A percentile compares a stretch with the other conserved stretches of the same genome.
Evolutionary conservation across 768 basidiomycete species (phyloP).

Genomic region (Hygrophoropsis aurantiaca): DNA sequence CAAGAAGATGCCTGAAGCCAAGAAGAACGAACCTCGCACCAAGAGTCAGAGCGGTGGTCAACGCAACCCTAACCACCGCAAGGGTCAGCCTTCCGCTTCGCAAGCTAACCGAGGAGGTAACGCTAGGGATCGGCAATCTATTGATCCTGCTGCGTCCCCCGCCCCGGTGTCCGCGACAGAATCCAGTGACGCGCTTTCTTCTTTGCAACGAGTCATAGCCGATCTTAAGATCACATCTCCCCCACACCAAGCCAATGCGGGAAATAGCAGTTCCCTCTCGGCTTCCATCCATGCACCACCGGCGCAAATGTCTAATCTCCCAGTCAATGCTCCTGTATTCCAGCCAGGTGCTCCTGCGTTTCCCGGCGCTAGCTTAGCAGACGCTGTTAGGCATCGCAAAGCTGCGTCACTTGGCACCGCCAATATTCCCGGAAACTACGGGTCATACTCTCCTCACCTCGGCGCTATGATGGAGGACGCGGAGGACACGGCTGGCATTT

Average conservation of each 20-base stretch:
- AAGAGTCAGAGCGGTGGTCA: constrained; percentile 50
- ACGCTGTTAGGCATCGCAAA: constrained; percentile 76
- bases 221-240: constrained; percentile 88
- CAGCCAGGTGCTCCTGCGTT: constrained; percentile 66
- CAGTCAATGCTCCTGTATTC: constrained; percentile 70
- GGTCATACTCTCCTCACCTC: constrained; percentile 75
- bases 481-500: constrained; percentile 54
- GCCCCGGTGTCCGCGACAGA: constrained; percentile 55
- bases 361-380: constrained; percentile 40
- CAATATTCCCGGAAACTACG: constrained; percentile 58
- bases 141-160: constrained; percentile 40
- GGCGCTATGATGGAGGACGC: constrained; percentile 83
- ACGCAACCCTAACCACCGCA: constrained; percentile 52
- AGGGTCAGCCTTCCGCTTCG: constrained; percentile 56
- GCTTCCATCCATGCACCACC: constrained; percentile 51
- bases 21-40: constrained; percentile 55
- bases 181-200: constrained; percentile 78
- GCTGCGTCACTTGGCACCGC: constrained; percentile 70
- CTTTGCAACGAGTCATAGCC: constrained; percentile 90
- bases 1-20: constrained; percentile 56
- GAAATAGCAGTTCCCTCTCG: constrained; percentile 37
- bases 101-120: constrained; percentile 54
- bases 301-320: constrained; percentile 46
- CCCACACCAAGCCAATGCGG: constrained; percentile 43
- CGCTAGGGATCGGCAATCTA: constrained; percentile 46